Percentiles rank a stretch among this genome's conserved stretches.
phyloP scores from a whole-genome alignment of 129 eudicot species.

The Pittosporum tobira region DNA sequence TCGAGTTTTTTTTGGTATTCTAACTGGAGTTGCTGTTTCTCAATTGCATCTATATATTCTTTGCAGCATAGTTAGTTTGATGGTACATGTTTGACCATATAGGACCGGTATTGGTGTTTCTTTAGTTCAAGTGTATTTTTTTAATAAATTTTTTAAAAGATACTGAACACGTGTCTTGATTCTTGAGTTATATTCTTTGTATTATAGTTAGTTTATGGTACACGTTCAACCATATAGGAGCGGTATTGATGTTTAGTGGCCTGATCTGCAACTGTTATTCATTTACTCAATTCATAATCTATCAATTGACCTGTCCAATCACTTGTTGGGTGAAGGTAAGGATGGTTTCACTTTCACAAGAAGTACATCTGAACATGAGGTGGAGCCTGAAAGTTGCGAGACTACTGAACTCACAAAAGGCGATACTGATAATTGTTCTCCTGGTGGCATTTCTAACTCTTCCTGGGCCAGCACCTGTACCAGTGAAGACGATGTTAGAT shows the following conservation, averaged over 20 bases:
- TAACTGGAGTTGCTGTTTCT: too few relatives aligned
- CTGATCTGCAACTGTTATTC: not conserved
- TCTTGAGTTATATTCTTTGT: not conserved
- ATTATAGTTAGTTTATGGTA: not conserved
- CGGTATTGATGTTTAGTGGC: not conserved
- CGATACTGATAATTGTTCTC: conserved; percentile 17
- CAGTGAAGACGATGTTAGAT: conserved; percentile 39
- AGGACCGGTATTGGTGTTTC: too few relatives aligned
- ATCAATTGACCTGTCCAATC: conserved; percentile 21
- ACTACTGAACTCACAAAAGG: conserved; percentile 17
- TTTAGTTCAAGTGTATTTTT: not conserved
- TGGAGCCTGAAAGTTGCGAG: conserved; percentile 25
- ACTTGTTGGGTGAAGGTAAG: conserved; percentile 35
- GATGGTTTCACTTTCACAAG: conserved; percentile 16
- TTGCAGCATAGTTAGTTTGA: too few relatives aligned
- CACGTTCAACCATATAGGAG: not conserved
- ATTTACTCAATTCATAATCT: not conserved
- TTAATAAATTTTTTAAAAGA: too few relatives aligned
- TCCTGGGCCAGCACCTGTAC: conserved; percentile 35
- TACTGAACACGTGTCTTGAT: not conserved
- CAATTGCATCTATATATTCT: too few relatives aligned
- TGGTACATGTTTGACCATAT: too few relatives aligned
- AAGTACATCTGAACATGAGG: conserved; percentile 16
- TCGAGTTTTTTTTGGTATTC: too few relatives aligned
- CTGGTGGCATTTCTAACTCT: conserved; percentile 37